Base-by-base conservation (phyloP, 768 basidiomycete genomes). In the Collybia nuda region DNA sequence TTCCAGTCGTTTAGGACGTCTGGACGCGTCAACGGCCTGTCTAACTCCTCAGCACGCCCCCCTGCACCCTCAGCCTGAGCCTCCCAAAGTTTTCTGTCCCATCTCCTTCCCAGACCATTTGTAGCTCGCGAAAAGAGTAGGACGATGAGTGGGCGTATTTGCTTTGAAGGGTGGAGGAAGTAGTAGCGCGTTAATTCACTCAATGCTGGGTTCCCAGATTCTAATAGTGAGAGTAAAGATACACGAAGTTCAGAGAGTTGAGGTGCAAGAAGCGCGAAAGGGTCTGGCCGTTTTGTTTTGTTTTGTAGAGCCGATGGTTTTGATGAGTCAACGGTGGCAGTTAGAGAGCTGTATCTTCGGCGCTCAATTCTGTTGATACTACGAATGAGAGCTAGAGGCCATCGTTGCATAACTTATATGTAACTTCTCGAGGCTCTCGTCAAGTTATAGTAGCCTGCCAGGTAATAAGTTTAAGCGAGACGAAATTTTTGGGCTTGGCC, bases 1-100 rank as follows among this genome's bases (percentile, higher is more conserved):
- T 96, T 97, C 77, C 86, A 90, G 68, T 97, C 93, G 61, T 90
- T 92, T 59, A 97, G 73, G 19, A 94, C 85, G 62, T 90, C 87
- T 3, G 73, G 70, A 39, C 84, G 77, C 48, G 85, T 85, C 48
- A 96, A 69, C 2, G 88, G 84, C 50, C 78, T 73, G 66, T 96
- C 84, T 48, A 95, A 76, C 53, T 84, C 82, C 11, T 82, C 69
- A 6, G 71, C 58, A 1, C 71, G 67, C 21, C 83, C 80, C 8
- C 76, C 74, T 6, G 78, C 72, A 37, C 76, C 78, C 51, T 73
- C 73, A 48, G 69, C 66, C 44, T 77, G 70, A 1, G 85, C 78
- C 35, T 77, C 77, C 75, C 78, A 82, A 22, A 71, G 63, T 57
- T 84, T 86, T 51, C 68, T 62, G 9, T 73, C 62, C 78, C 84